Evolutionary conservation across 2,329 filamentous ascomycete genomes (phyloP), one percentile per base, ranked within the genome.

Genomic region (Cladosporium sphaerospermum): DNA sequence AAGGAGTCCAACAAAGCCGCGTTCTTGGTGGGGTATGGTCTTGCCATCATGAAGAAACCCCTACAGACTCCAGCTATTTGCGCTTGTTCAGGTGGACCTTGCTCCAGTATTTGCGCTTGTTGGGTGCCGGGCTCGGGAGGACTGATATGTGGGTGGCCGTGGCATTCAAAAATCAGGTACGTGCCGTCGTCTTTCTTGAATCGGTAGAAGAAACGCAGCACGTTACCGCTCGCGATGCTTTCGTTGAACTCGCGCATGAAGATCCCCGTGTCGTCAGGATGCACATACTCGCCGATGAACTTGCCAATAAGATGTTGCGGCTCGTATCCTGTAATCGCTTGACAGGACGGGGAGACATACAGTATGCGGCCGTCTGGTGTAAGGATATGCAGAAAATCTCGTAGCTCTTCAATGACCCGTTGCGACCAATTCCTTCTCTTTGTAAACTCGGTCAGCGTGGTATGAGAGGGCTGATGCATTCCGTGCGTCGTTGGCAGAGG

Each of bases 21-120:
- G 65, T 92, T 95, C 71, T 88, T 91, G 31, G 88, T 95, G 4
- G 89, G 90, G 68, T 96, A 96, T 1, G 88, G 88, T 16, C 91
- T 81, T 8, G 89, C 84, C 84, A 95, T 92, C 77, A 97, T 88
- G 68, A 96, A 96, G 62, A 96, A 89, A 36, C 91, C 91, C 62
- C 89, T 83, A 68, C 90, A 96, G 61, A 87, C 86, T 1, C 83
- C 80, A 2, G 82, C 79, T 5, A 44, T 14, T 28, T 44, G 42
- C 3, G 13, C 36, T 14, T 39, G n/a, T 14, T 39, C 36, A 54
- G 54, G 55, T 3, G 43, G 28, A n/a, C 13, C 13, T 9, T 40
- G 43, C 13, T 43, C 44, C 13, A 43, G 39, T 28, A 52, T 56
- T 23, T 50, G 31, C 11, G 39, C 34, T 40, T 54, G 70, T 60